Evolutionary conservation across 2,329 filamentous ascomycete genomes (phyloP), one percentile per base, ranked within the genome.

Genomic region (Colletotrichum higginsianum): DNA sequence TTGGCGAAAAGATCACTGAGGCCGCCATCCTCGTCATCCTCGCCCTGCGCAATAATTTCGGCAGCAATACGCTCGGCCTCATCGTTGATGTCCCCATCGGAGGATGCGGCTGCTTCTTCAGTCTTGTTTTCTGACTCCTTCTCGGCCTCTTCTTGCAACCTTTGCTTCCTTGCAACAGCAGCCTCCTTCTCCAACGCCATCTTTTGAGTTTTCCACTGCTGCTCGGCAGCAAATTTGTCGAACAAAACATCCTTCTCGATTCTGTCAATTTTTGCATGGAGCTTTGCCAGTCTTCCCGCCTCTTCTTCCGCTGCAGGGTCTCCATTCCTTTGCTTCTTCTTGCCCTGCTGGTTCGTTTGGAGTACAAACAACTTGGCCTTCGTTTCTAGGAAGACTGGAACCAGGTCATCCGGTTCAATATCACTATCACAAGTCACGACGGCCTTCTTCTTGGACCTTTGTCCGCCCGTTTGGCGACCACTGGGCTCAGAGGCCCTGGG

Each of bases 171-270:
- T 18, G 80, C 78, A n/a, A 82, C 83, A 2, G 89, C 85, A 53
- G 88, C 86, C 67, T 92, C 88, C 76, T 88, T 90, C 75, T 93
- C 89, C 15, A 95, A 78, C 26, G 86, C 82, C 44, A 90, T 86
- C 49, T 86, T 87, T 71, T 87, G 87, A 7, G 83, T 80, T 71
- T 86, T 88, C 93, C 93, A 95, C 75, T 88, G 84, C 71, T 88
- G 84, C 67, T 93, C 89, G 5, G 92, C 93, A 44, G 88, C 80
- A 56, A 87, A 85, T 68, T 87, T 88, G 78, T 96, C 93, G 76
- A 95, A 95, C 3, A 96, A 83, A 18, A 94, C 86, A 78, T 96
- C 93, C 35, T 90, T 92, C 77, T 96, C 92, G 52, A 98, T 94
- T 72, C 89, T 89, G 47, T 90, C 87, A 49, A 98, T 83, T 78